Conservation (phyloP, 352 stramenopile species). For the Pythium oligandrum region DNA sequence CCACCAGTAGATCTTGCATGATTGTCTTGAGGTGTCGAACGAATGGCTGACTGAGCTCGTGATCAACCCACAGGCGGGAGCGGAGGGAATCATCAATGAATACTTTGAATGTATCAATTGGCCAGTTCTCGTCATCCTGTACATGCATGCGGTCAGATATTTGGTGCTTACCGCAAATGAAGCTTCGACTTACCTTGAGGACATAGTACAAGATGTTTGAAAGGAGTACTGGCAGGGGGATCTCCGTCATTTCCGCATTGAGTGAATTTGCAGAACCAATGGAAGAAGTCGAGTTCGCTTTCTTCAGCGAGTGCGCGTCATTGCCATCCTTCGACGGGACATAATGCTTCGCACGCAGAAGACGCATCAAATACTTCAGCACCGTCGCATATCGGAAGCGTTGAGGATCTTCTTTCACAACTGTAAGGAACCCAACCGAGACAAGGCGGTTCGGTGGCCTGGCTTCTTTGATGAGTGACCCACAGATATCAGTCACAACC, state of each 20-base stretch:
- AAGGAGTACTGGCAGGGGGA: conserved; percentile 67
- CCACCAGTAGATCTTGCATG: conserved; percentile 10
- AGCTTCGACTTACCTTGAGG: conserved; percentile 36
- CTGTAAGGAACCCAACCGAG: conserved; percentile 50
- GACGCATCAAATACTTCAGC: conserved; percentile 71
- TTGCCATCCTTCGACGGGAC: neutral
- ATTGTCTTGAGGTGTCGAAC: conserved; percentile 79
- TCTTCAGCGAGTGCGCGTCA: conserved; percentile 21
- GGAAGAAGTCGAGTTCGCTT: conserved; percentile 11
- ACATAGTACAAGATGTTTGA: conserved; percentile 67
- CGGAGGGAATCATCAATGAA: conserved; percentile 83
- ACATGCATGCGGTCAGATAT: neutral
- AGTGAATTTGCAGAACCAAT: conserved; percentile 10
- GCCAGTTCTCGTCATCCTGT: conserved; percentile 50
- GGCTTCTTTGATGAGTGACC: conserved; percentile 47
- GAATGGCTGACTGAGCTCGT: conserved; percentile 75
- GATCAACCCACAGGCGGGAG: conserved; percentile 78
- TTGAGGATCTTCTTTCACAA: conserved; percentile 47
- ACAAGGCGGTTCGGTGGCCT: conserved; percentile 55
- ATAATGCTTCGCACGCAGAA: conserved; percentile 84
- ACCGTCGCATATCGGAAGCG: conserved; percentile 49
- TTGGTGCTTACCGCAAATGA: neutral
- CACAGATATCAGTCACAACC: conserved; percentile 47
- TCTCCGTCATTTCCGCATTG: conserved; percentile 33
- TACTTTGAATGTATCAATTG: conserved; percentile 81